Evolutionary conservation across 2,329 filamentous ascomycete genomes (phyloP).

Genomic region (Clarireedia monteithiana): DNA sequence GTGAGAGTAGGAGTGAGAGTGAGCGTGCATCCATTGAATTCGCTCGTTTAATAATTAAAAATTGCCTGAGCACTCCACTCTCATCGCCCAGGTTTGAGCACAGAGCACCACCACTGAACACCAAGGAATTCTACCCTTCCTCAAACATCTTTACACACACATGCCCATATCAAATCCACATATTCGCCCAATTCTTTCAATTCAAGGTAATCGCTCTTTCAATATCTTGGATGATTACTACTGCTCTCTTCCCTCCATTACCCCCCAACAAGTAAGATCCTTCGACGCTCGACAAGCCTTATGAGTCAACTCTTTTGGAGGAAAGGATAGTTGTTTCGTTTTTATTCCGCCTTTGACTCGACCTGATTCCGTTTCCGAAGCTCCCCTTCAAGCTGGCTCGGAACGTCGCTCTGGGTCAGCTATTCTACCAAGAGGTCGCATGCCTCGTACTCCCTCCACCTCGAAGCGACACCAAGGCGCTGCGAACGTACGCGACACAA

Average conservation of each 20-base stretch:
- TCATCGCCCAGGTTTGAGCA: no score
- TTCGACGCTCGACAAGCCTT: no score
- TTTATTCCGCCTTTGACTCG: no score
- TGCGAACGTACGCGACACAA: slow-evolving; percentile 59
- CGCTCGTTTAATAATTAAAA: no score
- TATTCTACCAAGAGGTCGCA: slow-evolving; percentile 22
- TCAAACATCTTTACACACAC: neutral
- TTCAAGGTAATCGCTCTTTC: slow-evolving; percentile 8
- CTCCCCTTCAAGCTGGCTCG: slow-evolving; percentile 26
- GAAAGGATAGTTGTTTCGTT: no score
- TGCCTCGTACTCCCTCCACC: slow-evolving; percentile 28
- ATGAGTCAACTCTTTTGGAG: no score
- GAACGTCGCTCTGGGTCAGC: slow-evolving; percentile 30
- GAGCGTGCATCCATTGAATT: no score
- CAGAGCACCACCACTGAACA: no score
- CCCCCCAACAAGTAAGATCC: no score
- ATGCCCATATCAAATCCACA: neutral
- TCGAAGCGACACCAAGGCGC: slow-evolving; percentile 33
- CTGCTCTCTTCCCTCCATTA: neutral
- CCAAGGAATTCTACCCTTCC: no score
- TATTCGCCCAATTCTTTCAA: neutral
- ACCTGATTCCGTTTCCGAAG: slow-evolving; percentile 1
- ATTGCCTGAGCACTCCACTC: no score
- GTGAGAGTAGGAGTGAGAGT: no score
- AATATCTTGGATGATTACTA: slow-evolving; percentile 7